Evolutionary conservation across 2,329 filamentous ascomycete genomes (phyloP), one percentile per base, ranked within the genome.

Genomic region (Dryadomyces sulphureus): DNA sequence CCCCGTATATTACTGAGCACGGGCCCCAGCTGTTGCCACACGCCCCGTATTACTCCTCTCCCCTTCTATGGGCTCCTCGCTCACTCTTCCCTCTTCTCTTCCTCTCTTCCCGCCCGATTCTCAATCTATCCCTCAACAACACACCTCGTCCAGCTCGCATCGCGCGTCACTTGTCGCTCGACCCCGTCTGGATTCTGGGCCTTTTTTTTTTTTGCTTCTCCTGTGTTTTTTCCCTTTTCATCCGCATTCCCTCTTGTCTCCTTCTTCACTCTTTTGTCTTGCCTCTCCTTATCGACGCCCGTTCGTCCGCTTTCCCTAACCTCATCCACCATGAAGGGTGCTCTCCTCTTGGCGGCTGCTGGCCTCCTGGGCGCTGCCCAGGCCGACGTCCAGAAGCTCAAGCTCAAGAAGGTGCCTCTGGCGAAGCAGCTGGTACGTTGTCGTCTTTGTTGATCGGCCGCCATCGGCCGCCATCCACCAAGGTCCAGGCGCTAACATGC

Each of bases 391-490:
- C 87, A 96, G 79, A 93, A 87, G 75, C 82, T 95, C 77, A 92
- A 93, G 76, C 81, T 98, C 60, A 84, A 95, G 77, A 98, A 98
- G 82, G 71, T 96, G 52, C 83, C 92, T 55, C 72, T 98, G 49
- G 76, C 81, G 43, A 86, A 96, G 65, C 92, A 96, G 72, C 77
- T 98, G 60, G 89, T 94, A 71, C 62, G 84, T 49, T 25, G 19
- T 39, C 36, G 9, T 36, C 32, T 2, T 17, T 11, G 22, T 30
- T 12, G 17, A n/a, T 34, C 21, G 34, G 30, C 30, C 7, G 38
- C 24, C 16, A 4, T 4, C 27, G 19, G 14, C 12, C 7, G 12
- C 7, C 9, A 14, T 14, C 9, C 27, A 25, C 8, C 12, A 5
- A 24, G 14, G 2, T 34, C 5, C n/a, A 7, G 12, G 14, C 17